A percentile compares a stretch with the other conserved stretches of the same genome.
Conservation (phyloP, 2,329 filamentous ascomycete species). For the Monosporascus sp. region DNA sequence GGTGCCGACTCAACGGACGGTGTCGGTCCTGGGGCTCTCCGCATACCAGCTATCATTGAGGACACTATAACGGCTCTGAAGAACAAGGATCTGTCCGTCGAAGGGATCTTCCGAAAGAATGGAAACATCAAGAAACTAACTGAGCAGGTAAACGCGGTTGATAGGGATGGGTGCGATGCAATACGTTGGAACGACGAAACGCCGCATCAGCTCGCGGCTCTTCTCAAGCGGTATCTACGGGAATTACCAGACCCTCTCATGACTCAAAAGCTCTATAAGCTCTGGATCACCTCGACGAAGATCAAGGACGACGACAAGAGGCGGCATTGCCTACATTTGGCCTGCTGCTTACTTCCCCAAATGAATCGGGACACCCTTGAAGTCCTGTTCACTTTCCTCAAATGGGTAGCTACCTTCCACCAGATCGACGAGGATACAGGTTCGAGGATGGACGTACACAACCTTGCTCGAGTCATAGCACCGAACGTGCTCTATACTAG, state of each 20-base stretch:
- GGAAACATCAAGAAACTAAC: conserved; percentile 94
- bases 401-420: conserved; percentile 96
- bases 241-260: conserved; percentile 91
- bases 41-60: conserved; percentile 91
- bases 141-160: conserved; percentile 80
- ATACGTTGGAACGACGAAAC: conserved; percentile 84
- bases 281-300: conserved; percentile 89
- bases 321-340: conserved; percentile 79
- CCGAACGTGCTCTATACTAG: conserved; percentile 84
- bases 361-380: conserved; percentile 90
- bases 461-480: conserved; percentile 93
- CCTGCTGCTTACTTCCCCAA: conserved; percentile 90
- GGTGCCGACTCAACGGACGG: conserved; percentile 97
- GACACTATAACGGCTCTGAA: conserved; percentile 92
- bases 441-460: conserved; percentile 98
- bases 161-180: conserved; percentile 76
- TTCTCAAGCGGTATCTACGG: conserved; percentile 91
- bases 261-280: conserved; percentile 86
- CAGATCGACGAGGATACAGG: conserved; percentile 95
- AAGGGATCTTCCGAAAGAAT: conserved; percentile 98
- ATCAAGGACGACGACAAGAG: conserved; percentile 76
- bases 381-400: conserved; percentile 91
- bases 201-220: conserved; percentile 86
- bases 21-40: conserved; percentile 83
- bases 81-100: conserved; percentile 98